Evolutionary conservation across 768 basidiomycete species (phyloP), one percentile per base, ranked within the genome.

Genomic region (Suillus subalutaceus): DNA sequence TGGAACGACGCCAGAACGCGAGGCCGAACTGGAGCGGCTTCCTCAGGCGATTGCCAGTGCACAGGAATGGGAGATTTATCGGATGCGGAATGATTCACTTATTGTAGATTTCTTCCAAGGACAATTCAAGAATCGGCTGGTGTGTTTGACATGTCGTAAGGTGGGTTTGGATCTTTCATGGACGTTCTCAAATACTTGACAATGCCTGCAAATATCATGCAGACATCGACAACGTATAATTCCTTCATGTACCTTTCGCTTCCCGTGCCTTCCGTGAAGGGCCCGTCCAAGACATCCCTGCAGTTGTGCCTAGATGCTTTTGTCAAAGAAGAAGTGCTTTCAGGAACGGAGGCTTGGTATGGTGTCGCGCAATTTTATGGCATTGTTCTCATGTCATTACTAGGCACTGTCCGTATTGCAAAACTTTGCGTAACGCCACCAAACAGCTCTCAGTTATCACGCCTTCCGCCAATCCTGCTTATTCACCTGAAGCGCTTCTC

Each of bases 61-160:
- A 70, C 87, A 92, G 72, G 97, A 98, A 79, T 99, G 97, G 97
- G 83, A 87, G 67, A 85, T 90, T 46, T 99, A 97, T 84, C 88
- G 88, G 75, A 87, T 88, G 81, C 85, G 93, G 64, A 95, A 98
- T 74, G 94, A 99, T 75, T 94, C 92, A 72, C 79, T 99, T 63
- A 90, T 99, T 63, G 97, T 99, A 37, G 96, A 98, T 78, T 93
- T 91, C 74, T 98, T 99, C 82, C 97, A 99, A 79, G 97, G 97
- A 13, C 97, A 99, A 77, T 98, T 97, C 77, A 83, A 94, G 68
- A 98, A 91, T 79, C 84, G 89, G 63, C 77, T 99, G 79, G 86
- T 93, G 72, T 99, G 97, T 77, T 74, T 95, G 74, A 97, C 92
- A 5, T 99, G 97, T 75, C 83, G 88, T 68, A 93, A 93, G 78